phyloP scores from a whole-genome alignment of 495 filamentous ascomycete genomes.

The Sordaria brevicollis region DNA sequence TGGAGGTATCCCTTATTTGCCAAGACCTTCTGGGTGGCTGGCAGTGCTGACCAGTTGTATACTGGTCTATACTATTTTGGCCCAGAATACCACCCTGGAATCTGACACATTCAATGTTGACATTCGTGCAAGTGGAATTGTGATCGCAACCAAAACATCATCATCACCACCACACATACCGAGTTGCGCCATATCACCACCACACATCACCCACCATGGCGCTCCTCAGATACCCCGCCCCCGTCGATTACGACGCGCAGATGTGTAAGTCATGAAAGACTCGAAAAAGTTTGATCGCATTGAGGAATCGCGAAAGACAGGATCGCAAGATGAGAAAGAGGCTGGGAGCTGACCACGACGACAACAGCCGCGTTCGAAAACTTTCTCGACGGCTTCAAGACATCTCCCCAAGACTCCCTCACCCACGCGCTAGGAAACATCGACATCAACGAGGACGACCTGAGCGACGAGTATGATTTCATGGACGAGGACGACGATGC shows the following conservation, averaged over 20 bases:
- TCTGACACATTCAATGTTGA: neutral
- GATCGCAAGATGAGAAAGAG: neutral
- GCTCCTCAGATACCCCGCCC: constrained; percentile 60
- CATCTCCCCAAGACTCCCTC: constrained; percentile 59
- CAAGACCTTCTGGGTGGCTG: too few relatives aligned
- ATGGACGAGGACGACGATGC: constrained; percentile 75
- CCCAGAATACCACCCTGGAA: too few relatives aligned
- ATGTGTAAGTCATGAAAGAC: constrained; percentile 44
- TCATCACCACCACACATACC: neutral
- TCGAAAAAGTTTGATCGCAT: neutral
- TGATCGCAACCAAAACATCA: neutral
- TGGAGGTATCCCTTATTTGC: too few relatives aligned
- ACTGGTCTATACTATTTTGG: too few relatives aligned
- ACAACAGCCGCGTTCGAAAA: constrained; percentile 66
- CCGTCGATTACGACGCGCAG: constrained; percentile 80
- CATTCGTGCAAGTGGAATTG: neutral
- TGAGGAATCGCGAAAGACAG: neutral
- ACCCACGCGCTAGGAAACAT: constrained; percentile 71
- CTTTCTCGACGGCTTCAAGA: constrained; percentile 84
- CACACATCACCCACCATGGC: constrained; percentile 49
- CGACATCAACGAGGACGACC: constrained; percentile 75
- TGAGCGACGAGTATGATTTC: constrained; percentile 92
- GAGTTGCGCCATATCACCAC: neutral
- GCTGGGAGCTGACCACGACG: neutral
- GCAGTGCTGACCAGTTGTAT: too few relatives aligned